Percentiles rank a stretch among this genome's conserved stretches.
phyloP scores from a whole-genome alignment of 2,329 filamentous ascomycete species.

The Penicillium sp. region DNA sequence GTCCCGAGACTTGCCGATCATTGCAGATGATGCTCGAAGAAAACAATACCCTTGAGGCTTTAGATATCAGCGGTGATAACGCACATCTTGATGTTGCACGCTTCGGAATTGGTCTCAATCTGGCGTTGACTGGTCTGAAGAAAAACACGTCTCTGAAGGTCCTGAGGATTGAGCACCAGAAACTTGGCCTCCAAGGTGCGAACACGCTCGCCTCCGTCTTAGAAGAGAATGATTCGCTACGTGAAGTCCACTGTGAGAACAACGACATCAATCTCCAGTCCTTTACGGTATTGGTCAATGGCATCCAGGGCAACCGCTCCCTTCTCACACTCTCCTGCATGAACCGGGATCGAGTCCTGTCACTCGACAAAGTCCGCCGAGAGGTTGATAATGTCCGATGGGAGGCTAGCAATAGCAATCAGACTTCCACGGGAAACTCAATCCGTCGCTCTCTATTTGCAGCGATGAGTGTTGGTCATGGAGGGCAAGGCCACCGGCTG shows the following conservation, averaged over 20 bases:
- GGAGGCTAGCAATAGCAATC: conserved; percentile 32
- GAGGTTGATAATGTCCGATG: conserved; percentile 55
- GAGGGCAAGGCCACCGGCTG: conserved; percentile 32
- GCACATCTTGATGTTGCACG: conserved; percentile 69
- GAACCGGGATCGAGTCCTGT: conserved; percentile 60
- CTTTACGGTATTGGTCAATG: conserved; percentile 67
- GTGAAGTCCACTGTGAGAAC: conserved; percentile 68
- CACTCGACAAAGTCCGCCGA: conserved; percentile 59
- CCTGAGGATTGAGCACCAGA: conserved; percentile 66
- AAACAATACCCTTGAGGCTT: conserved; percentile 63
- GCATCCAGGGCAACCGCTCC: conserved; percentile 64
- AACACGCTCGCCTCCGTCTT: conserved; percentile 68
- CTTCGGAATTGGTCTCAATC: conserved; percentile 67
- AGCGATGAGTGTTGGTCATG: conserved; percentile 37
- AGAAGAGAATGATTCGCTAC: conserved; percentile 61
- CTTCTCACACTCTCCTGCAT: conserved; percentile 63
- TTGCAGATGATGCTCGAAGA: conserved; percentile 64
- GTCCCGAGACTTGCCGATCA: conserved; percentile 64
- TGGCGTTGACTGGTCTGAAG: conserved; percentile 63
- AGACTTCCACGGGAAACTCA: conserved; percentile 37
- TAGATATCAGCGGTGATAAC: conserved; percentile 70
- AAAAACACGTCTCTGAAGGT: conserved; percentile 62
- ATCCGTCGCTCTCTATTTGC: conserved; percentile 47
- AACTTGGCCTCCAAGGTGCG: conserved; percentile 66
- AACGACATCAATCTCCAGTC: conserved; percentile 71